These are phyloP conservation scores for Fraxinus latifolia DNA, from an alignment of 305 asterid genomes.

Conservation along the genomic window DNA sequence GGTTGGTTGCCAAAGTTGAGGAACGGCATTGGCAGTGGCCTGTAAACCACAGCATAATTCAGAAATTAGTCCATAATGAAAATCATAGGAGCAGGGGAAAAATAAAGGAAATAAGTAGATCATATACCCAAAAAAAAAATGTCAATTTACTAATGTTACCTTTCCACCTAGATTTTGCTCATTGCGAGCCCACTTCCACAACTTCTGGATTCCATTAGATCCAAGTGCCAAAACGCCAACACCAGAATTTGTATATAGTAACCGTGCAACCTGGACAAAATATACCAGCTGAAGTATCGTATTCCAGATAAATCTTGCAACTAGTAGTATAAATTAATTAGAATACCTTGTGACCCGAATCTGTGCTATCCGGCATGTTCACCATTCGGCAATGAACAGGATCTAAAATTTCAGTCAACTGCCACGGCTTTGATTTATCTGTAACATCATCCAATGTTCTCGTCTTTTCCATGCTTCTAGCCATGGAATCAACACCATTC, in stretches of 20 bases:
- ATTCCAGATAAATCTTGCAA: slow-evolving; percentile 5
- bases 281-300: slow-evolving; percentile 22
- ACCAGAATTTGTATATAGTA: slow-evolving; percentile 73
- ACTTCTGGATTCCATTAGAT: slow-evolving; percentile 65
- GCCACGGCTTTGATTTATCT: slow-evolving; percentile 84
- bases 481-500: slow-evolving; percentile 85
- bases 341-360: slow-evolving; percentile 68
- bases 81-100: not conserved
- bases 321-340: slow-evolving; percentile 14
- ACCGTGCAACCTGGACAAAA: slow-evolving; percentile 71
- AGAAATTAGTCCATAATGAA: slow-evolving; percentile 24
- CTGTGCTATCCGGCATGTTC: slow-evolving; percentile 85
- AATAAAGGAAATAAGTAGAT: not conserved
- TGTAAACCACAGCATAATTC: slow-evolving; percentile 28
- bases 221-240: slow-evolving; percentile 69
- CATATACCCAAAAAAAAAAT: not conserved
- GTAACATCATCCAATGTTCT: slow-evolving; percentile 69
- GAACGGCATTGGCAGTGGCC: slow-evolving; percentile 75
- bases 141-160: slow-evolving; percentile 32
- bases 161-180: slow-evolving; percentile 74
- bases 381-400: slow-evolving; percentile 80
- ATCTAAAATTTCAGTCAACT: slow-evolving; percentile 75
- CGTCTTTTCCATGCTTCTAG: slow-evolving; percentile 86
- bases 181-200: slow-evolving; percentile 78
- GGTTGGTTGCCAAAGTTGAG: slow-evolving; percentile 81